phyloP scores from a whole-genome alignment of 1,139 yeast genomes.

The Protomyces inundatus region DNA sequence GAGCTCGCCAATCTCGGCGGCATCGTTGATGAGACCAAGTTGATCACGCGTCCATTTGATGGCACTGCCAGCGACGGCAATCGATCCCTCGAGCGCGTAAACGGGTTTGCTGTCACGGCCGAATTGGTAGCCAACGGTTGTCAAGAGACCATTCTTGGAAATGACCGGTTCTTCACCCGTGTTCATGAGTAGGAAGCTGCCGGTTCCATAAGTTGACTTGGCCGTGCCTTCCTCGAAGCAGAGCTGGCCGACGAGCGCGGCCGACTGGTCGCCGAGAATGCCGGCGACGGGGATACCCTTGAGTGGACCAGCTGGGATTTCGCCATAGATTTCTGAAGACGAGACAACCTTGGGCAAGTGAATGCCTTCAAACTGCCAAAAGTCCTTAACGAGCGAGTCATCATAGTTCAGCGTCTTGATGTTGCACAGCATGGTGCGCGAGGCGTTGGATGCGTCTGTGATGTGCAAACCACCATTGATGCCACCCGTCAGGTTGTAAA shows the following conservation, averaged over 20 bases:
- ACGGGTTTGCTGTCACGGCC: conserved; percentile 63
- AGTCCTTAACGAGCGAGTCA: conserved; percentile 57
- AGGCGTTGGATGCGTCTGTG: conserved; percentile 87
- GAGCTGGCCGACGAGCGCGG: conserved; percentile 88
- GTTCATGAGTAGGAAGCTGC: conserved; percentile 84
- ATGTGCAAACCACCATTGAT: conserved; percentile 44
- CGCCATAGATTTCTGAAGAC: conserved; percentile 73
- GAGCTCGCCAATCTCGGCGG: conserved; percentile 85
- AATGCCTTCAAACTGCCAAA: conserved; percentile 65
- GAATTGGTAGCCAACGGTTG: conserved; percentile 88
- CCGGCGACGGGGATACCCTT: conserved; percentile 73
- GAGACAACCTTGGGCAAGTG: conserved; percentile 72
- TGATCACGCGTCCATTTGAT: conserved; percentile 94
- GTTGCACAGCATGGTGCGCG: conserved; percentile 87
- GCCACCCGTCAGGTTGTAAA: conserved; percentile 75
- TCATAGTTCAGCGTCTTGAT: conserved; percentile 72
- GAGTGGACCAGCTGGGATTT: conserved; percentile 39
- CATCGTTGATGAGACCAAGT: conserved; percentile 69
- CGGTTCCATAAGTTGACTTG: conserved; percentile 96
- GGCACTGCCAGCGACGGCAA: conserved; percentile 93
- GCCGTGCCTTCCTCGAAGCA: conserved; percentile 82
- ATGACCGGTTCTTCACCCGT: conserved; percentile 60
- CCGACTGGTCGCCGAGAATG: conserved; percentile 90
- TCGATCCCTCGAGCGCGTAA: conserved; percentile 84
- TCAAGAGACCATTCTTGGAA: conserved; percentile 73